Conservation (phyloP, 371 early-diverging fungal genomes). For the Zancudomyces culisetae region DNA sequence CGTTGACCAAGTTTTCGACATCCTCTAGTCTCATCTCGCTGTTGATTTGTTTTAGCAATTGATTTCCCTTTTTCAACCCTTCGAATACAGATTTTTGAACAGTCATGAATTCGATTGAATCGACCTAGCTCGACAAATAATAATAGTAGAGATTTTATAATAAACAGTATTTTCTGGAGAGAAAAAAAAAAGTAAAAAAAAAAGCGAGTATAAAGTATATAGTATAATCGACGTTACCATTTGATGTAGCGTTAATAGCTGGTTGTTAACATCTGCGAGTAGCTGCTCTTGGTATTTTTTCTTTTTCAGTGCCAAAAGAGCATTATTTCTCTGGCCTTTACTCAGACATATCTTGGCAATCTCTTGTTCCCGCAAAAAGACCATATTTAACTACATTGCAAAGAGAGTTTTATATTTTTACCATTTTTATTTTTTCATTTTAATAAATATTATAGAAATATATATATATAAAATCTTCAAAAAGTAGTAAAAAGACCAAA, state of each 20-base stretch:
- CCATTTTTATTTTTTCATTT: too few relatives aligned
- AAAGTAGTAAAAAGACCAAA: too few relatives aligned
- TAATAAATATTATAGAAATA: too few relatives aligned
- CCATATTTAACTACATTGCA: neutral
- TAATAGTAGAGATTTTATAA: too few relatives aligned
- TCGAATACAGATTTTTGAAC: conserved; percentile 76
- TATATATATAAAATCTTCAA: too few relatives aligned
- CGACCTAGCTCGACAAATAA: conserved; percentile 26
- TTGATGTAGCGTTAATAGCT: conserved; percentile 73
- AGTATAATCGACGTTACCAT: too few relatives aligned
- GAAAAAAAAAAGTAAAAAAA: neutral
- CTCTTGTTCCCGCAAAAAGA: conserved; percentile 33
- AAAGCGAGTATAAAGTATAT: conserved; percentile 1
- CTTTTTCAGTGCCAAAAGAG: conserved; percentile 75
- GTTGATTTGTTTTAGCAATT: conserved; percentile 68
- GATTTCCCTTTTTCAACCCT: conserved; percentile 66
- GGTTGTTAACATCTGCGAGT: conserved; percentile 59
- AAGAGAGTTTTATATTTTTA: too few relatives aligned
- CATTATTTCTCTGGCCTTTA: conserved; percentile 56
- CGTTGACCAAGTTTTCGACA: conserved; percentile 82
- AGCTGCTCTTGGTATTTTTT: conserved; percentile 87
- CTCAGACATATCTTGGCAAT: conserved; percentile 39
- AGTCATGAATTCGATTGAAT: conserved; percentile 74
- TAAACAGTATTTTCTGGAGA: too few relatives aligned
- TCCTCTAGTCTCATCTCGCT: conserved; percentile 82